phyloP scores from a whole-genome alignment of 2,329 filamentous ascomycete species.

The Colletotrichum sp. region DNA sequence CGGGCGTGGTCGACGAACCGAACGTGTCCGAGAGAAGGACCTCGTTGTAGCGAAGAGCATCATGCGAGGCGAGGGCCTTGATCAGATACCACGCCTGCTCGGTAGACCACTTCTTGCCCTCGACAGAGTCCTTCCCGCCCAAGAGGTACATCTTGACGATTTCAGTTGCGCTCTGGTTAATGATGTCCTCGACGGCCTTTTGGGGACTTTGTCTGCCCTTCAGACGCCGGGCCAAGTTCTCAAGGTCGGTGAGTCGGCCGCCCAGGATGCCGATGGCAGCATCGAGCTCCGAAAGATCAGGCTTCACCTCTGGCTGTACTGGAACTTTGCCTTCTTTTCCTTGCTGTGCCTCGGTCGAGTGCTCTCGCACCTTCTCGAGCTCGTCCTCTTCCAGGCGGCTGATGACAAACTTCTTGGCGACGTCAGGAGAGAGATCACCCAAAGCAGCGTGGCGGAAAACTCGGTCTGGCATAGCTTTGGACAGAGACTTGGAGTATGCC shows the following conservation, averaged over 20 bases:
- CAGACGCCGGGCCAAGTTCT: conserved; percentile 89
- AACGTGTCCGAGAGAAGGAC: conserved; percentile 80
- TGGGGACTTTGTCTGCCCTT: conserved; percentile 84
- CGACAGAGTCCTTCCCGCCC: conserved; percentile 51
- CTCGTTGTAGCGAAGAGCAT: conserved; percentile 81
- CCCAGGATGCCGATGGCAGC: conserved; percentile 81
- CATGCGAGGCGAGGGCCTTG: conserved; percentile 73
- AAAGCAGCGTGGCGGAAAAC: conserved; percentile 87
- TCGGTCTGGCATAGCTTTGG: conserved; percentile 86
- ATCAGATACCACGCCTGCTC: conserved; percentile 93
- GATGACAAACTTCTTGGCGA: conserved; percentile 90
- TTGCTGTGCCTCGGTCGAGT: conserved; percentile 27
- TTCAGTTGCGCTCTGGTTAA: conserved; percentile 86
- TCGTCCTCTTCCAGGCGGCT: conserved; percentile 70
- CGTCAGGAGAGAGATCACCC: conserved; percentile 83
- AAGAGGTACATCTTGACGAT: conserved; percentile 93
- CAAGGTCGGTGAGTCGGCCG: conserved; percentile 92
- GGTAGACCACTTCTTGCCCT: conserved; percentile 71
- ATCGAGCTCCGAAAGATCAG: conserved; percentile 74
- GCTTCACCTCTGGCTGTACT: conserved; percentile 27
- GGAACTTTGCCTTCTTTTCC: conserved; percentile 29
- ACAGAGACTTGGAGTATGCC: conserved; percentile 84
- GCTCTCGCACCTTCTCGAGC: conserved; percentile 18
- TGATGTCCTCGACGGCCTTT: conserved; percentile 84
- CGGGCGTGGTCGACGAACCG: conserved; percentile 54